phyloP scores from a whole-genome alignment of 306 rosid genomes.

The Hippophae rhamnoides region DNA sequence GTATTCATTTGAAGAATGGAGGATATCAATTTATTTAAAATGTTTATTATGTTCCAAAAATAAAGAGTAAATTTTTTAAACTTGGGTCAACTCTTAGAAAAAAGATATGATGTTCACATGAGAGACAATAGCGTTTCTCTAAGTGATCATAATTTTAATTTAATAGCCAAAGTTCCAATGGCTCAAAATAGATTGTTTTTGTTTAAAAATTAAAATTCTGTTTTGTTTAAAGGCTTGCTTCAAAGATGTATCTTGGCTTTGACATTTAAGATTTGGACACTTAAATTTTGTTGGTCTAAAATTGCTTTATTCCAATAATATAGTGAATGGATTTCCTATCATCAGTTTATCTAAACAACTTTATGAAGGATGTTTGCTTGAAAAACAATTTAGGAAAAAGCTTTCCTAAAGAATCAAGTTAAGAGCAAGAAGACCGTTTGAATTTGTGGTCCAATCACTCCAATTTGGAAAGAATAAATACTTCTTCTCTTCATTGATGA shows the following conservation, averaged over 20 bases:
- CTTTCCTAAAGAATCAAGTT: not conserved
- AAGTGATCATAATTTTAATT: not conserved
- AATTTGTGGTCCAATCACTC: not conserved
- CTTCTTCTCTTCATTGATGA: not conserved
- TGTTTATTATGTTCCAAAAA: not conserved
- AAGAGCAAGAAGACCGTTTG: not conserved
- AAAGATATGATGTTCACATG: not conserved
- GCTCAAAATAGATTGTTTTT: not conserved
- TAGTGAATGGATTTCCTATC: not conserved
- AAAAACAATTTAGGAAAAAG: not conserved
- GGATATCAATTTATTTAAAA: not conserved
- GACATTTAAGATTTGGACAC: too few species aligned
- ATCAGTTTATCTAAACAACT: not conserved
- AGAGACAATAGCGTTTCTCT: not conserved
- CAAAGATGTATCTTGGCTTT: not conserved
- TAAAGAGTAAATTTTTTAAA: not conserved
- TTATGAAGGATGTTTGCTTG: too few species aligned
- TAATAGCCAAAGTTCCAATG: not conserved
- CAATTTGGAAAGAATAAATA: slow-evolving; percentile 3
- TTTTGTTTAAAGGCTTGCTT: not conserved
- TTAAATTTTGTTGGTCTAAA: not conserved
- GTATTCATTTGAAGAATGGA: not conserved
- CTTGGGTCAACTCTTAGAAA: not conserved
- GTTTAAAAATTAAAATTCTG: not conserved
- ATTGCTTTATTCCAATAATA: not conserved